These are phyloP conservation scores for Cystobasidium onofrii DNA, from an alignment of 768 basidiomycete species.

Conservation along the genomic window DNA sequence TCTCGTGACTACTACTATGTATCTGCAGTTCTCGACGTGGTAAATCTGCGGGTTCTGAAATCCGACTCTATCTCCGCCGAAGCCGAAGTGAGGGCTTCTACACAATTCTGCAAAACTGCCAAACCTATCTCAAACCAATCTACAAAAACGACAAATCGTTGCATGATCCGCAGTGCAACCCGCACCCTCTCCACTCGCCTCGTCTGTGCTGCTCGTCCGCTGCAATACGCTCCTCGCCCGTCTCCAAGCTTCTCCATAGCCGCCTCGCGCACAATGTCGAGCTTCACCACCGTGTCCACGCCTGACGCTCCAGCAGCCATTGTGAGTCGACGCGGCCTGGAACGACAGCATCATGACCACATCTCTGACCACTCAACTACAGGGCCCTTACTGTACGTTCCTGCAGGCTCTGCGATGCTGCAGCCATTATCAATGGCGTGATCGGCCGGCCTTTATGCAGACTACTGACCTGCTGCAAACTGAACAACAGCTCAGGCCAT, in stretches of 20 bases:
- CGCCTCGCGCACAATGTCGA: background rate
- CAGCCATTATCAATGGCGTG: background rate
- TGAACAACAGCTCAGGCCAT: conserved; percentile 18
- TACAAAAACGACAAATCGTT: background rate
- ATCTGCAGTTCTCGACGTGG: no score
- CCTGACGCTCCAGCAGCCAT: conserved; percentile 27
- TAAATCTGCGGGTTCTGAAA: no score
- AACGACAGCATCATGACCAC: background rate
- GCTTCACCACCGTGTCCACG: conserved; percentile 13
- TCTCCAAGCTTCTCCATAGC: background rate
- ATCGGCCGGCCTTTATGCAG: background rate
- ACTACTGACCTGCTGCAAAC: background rate
- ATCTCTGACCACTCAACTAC: background rate
- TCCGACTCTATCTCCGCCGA: no score
- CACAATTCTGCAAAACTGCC: no score
- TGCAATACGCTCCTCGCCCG: background rate
- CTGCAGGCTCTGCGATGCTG: background rate
- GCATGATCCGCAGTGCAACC: background rate
- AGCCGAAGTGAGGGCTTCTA: no score
- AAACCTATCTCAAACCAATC: no score
- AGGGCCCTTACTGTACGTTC: conserved; percentile 31
- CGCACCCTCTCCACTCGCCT: background rate
- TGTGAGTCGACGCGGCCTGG: background rate
- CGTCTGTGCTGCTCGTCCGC: background rate
- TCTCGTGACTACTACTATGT: no score